Base-by-base conservation (phyloP, 2,329 filamentous ascomycete species). In the Colletotrichum sp. region DNA sequence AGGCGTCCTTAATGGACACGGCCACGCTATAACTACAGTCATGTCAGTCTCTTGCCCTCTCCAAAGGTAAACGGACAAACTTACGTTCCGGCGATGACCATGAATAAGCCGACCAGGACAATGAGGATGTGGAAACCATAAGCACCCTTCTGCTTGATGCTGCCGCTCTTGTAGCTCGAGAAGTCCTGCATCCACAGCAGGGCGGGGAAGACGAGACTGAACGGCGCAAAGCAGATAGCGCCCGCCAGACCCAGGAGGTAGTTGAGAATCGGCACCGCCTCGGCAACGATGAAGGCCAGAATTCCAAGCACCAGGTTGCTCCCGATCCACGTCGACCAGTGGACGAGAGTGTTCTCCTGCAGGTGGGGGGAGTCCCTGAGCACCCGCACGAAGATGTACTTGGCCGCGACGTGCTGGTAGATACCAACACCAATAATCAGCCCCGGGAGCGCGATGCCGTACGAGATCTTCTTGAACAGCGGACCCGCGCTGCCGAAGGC, bases 241-340 rank as follows among this genome's bases (percentile, higher is more conserved):
- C 81, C 82, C 7, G 87, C 83, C 62, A 90, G 87, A 2, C 88
- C 88, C 52, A 90, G 86, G 7, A 90, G 80, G 72, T 90, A 89
- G 76, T 87, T 88, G 80, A 90, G 89, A 30, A 89, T 87, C 2
- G 89, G 89, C 25, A 91, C 87, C 6, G 87, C 87, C 2, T 88
- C 85, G 5, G 84, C 83, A 15, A 86, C 80, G 43, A 86, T 75
- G 76, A 86, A 85, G 2, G 88, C 87, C 2, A 85, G 82, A 0
- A 80, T 84, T 52, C 89, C 89, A 71, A 87, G 84, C 6, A 88
- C 36, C 2, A 89, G 36, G 16, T 89, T 84, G 10, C 90, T 80
- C 0, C 84, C 70, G 2, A 84, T 79, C 89, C 89, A 91, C 0
- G 83, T 83, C 1, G 79, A 78, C 87, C 88, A 90, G 6, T 87